Evolutionary conservation across 495 filamentous ascomycete species (phyloP).

Genomic region (Lasiosphaeria hispida): DNA sequence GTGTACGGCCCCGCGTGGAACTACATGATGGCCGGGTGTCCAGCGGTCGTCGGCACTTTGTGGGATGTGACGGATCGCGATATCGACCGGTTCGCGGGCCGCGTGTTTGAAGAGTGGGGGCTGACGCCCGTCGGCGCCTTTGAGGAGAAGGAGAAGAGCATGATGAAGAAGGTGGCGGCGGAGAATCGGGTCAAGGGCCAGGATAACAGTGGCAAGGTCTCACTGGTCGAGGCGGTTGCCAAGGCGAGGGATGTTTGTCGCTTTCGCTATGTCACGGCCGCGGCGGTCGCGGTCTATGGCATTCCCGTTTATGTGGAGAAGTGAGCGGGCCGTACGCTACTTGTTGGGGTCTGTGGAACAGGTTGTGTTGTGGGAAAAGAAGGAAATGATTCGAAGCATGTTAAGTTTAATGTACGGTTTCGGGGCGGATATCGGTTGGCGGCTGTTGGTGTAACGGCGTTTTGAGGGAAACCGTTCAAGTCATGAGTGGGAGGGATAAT

Average conservation of each 20-base stretch:
- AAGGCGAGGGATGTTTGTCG: constrained; percentile 70
- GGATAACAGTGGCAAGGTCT: constrained; percentile 22
- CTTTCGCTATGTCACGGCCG: constrained; percentile 87
- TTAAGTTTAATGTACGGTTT: too few species aligned
- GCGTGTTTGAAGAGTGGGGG: constrained; percentile 81
- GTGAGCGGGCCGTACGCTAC: not conserved
- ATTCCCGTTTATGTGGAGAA: constrained; percentile 76
- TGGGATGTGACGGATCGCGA: constrained; percentile 99
- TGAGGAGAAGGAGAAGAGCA: constrained; percentile 22
- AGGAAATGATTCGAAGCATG: too few species aligned
- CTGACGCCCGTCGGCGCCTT: constrained; percentile 50
- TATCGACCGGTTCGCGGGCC: constrained; percentile 83
- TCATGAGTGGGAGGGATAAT: too few species aligned
- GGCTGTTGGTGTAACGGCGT: too few species aligned
- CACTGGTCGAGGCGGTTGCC: constrained; percentile 76
- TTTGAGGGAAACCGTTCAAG: too few species aligned
- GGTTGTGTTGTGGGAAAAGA: too few species aligned
- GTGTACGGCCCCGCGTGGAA: constrained; percentile 84
- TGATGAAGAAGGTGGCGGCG: constrained; percentile 14
- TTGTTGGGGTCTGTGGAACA: too few species aligned
- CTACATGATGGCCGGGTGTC: constrained; percentile 81
- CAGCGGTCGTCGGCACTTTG: constrained; percentile 81
- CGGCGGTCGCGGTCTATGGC: constrained; percentile 90
- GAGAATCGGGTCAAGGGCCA: not conserved
- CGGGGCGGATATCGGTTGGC: too few species aligned